Evolutionary conservation across 805 yeast species (phyloP), one percentile per base, ranked within the genome.

Genomic region (Yamadazyma endophytica): DNA sequence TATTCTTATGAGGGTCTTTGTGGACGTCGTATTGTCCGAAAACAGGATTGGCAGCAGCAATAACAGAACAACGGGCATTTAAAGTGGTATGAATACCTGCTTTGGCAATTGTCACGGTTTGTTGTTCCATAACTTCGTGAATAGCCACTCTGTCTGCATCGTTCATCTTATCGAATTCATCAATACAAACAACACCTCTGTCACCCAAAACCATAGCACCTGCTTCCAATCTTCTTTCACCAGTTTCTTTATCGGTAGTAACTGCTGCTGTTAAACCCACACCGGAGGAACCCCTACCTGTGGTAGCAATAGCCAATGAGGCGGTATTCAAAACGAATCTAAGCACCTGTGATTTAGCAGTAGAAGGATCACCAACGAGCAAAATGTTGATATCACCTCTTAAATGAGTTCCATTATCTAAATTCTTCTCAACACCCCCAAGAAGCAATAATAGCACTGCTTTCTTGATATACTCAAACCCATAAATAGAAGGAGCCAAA

Each of bases 141-240:
- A 92, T 92, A 1, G 97, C 97, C 31, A 92, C 97, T 54, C 98
- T 75, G 64, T 92, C 98, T 17, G 79, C 77, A 57, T 92, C 98
- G 40, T 85, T 81, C 98, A 92, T 92, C 61, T 92, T 92, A 64
- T 90, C 98, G 53, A 92, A 92, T 68, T 92, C 98, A 70, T 92
- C 98, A 50, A 92, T 94, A 74, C 98, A 92, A 24, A 92, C 97
- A 35, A 92, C 74, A 42, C 98, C 98, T 43, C 97, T 70, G 61
- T 92, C 98, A 9, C 97, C 98, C 41, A 92, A 68, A 22, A 92
- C 98, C 97, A 92, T 90, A 3, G 98, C 98, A 71, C 98, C 98
- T 1, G 97, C 98, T 62, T 92, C 98, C 43, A 92, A 68, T 47
- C 95, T 75, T 50, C 97, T 73, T 62, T 92, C 98, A 38, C 97